A percentile compares a stretch with the other conserved stretches of the same genome.
These are phyloP conservation scores for Aureobasidium leucospermi DNA, from an alignment of 2,329 filamentous ascomycete genomes.

Conservation along the genomic window DNA sequence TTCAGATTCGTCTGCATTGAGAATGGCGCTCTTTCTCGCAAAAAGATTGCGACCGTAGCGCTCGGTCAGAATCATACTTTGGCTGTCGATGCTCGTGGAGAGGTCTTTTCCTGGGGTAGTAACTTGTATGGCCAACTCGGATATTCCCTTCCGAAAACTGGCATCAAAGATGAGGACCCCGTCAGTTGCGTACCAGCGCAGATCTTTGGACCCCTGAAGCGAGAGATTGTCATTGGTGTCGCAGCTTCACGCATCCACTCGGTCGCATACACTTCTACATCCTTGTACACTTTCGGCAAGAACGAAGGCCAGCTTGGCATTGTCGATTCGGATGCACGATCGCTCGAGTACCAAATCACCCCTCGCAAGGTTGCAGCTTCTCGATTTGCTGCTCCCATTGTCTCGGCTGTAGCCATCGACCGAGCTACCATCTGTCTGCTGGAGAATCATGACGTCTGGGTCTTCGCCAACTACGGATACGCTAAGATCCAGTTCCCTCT, in stretches of 20 bases:
- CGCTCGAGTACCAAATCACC: constrained; percentile 71
- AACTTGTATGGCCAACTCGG: constrained; percentile 82
- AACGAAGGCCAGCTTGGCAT: constrained; percentile 91
- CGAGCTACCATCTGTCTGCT: constrained; percentile 80
- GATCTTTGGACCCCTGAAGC: constrained; percentile 85
- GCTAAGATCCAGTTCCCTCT: constrained; percentile 81
- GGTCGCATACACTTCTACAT: constrained; percentile 72
- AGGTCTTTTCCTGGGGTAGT: constrained; percentile 90
- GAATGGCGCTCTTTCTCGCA: constrained; percentile 63
- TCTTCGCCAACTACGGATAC: constrained; percentile 94
- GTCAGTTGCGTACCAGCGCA: constrained; percentile 76
- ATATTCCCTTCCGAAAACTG: constrained; percentile 64
- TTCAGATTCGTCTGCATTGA: constrained; percentile 82
- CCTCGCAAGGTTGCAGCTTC: constrained; percentile 86
- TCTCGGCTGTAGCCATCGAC: constrained; percentile 80
- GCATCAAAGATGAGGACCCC: constrained; percentile 69
- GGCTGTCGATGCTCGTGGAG: constrained; percentile 76
- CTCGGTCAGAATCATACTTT: constrained; percentile 88
- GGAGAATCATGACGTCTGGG: constrained; percentile 80
- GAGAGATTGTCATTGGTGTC: constrained; percentile 71
- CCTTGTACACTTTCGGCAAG: constrained; percentile 88
- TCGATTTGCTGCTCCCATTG: constrained; percentile 64
- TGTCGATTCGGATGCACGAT: constrained; percentile 90
- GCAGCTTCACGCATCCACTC: constrained; percentile 90
- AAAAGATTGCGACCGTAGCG: constrained; percentile 67